Base-by-base conservation (phyloP, 352 stramenopile species). In the Phytophthora colocasiae region DNA sequence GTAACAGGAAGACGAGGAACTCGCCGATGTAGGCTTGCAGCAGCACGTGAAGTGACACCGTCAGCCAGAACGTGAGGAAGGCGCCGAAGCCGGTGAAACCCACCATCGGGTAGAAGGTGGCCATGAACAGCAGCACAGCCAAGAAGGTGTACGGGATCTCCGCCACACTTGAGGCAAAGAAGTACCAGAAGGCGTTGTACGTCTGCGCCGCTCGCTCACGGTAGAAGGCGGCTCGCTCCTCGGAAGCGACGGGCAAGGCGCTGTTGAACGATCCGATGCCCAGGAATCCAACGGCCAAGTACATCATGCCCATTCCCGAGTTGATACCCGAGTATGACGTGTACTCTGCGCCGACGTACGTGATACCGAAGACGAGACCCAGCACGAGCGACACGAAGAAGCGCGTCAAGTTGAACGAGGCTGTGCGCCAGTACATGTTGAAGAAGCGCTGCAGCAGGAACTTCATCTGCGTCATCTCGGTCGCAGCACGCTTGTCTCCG, bases 171-270 rank as follows among this genome's bases (percentile, higher is more conserved):
- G 51, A 36, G 3, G n/a, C 55, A 3, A 70, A 31, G 12, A 63
- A 69, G 31, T 69, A 69, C 62, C 62, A 64, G 17, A 64, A 32
- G 2, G 62, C 54, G 26, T 66, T 71, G 27, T 66, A 71, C 7
- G 92, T 95, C 36, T 86, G 58, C 4, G 81, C 71, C 14, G 83
- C 79, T 22, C 91, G 87, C 59, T 97, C 90, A 15, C 87, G 72
- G 74, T 97, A 97, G 45, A 90, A 98, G 36, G 87, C 82, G 17
- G 81, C 77, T 12, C 92, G 77, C 34, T 96, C 80, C 36, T 83
- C 66, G 58, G 87, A 72, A 61, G 92, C 80, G 4, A 93, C 55
- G 8, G 87, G 74, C 3, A 96, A 46, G 0, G 87, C 69, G 0
- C 70, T 87, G 29, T 85, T 77, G 53, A 95, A 86, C 19, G 77